A percentile compares a stretch with the other conserved stretches of the same genome.
These are phyloP conservation scores for Inonotus obliquus DNA, from an alignment of 1,284 basidiomycete species.

Conservation along the genomic window DNA sequence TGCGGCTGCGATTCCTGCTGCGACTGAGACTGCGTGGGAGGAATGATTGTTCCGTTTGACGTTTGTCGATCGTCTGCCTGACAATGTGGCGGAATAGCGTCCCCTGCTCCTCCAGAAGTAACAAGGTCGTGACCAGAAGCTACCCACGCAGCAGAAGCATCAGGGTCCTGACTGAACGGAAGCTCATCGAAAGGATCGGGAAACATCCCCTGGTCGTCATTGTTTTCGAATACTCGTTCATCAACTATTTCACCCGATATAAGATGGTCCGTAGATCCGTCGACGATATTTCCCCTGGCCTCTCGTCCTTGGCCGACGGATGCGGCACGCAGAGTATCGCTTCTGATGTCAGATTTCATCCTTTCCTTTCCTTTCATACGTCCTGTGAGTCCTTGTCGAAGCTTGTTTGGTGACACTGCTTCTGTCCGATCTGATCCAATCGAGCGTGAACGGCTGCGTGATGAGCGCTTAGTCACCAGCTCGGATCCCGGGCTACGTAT, in stretches of 20 bases:
- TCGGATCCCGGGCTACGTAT: neutral
- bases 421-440: neutral
- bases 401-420: neutral
- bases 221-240: neutral
- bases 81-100: neutral
- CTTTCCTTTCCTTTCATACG: neutral
- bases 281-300: no score
- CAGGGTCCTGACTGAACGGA: neutral
- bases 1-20: neutral
- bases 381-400: neutral
- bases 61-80: neutral
- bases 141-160: neutral
- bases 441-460: neutral
- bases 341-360: neutral
- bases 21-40: conserved; percentile 14
- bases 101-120: neutral
- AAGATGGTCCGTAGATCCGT: no score
- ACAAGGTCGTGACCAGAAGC: neutral
- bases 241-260: no score
- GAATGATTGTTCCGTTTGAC: conserved; percentile 4
- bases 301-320: no score
- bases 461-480: neutral
- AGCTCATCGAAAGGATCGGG: neutral
- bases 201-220: neutral
- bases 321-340: no score